Base-by-base conservation (phyloP, 495 filamentous ascomycete species). In the Penicillium turbatum region DNA sequence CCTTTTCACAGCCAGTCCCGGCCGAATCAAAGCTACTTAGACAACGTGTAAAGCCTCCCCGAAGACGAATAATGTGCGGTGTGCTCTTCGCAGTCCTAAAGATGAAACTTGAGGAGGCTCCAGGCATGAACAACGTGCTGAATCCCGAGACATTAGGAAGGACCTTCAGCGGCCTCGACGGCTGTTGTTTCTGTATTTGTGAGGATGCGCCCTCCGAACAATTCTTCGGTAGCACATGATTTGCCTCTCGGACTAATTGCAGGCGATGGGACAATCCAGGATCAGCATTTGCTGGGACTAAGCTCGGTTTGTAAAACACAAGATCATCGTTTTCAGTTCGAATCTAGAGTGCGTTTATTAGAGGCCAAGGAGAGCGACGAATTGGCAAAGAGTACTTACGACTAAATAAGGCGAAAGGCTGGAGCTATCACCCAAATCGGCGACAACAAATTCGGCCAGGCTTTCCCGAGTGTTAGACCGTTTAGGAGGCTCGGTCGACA, bases 271-370 rank as follows among this genome's bases (percentile, higher is more conserved):
- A 65, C 16, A 47, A 17, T 53, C 26, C 66, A 48, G 55, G 60
- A 45, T 29, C 62, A 61, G 47, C 63, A 3, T 55, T 51, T 5
- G 69, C 53, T 10, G 35, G 30, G 10, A 68, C 68, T 53, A 79
- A 74, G 64, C 86, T 90, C 0, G 92, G 90, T 64, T 89, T 83
- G 63, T 97, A 98, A 40, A 97, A 76, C n/a, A 84, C 83, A 5
- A 97, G 68, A 61, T 97, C 92, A 52, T 95, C 85, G 54, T 81
- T 85, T 10, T 78, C 77, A 37, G 88, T 86, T 27, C 92, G 89
- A 37, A 90, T 72, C 88, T 92, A 59, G 34, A 46, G 56, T 44
- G 15, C 53, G 52, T 47, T 8, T 29, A 55, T 55, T 42, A 54
- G 47, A 56, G 34, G 53, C 40, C 12, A 35, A 16, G 9, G 48